Base-by-base conservation (phyloP, 352 stramenopile genomes). In the Globisporangium heterothallicum region DNA sequence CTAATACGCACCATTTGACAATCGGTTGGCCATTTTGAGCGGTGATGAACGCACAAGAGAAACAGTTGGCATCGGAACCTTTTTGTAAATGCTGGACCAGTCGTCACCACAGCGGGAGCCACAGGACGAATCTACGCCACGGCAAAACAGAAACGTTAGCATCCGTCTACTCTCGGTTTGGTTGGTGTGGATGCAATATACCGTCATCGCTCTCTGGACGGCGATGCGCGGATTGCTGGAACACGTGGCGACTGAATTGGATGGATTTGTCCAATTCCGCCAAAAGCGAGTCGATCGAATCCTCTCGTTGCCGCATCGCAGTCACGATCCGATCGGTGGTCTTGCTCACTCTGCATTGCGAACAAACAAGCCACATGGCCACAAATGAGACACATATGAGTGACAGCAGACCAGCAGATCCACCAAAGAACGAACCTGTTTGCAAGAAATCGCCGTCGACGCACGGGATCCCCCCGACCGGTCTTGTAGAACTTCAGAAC, bases 231-330 rank as follows among this genome's bases (percentile, higher is more conserved):
- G 16, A 10, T 5, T 59, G 45, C 42, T 73, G 63, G 45, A 93
- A 93, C 6, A 92, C 62, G 12, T 68, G 73, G 6, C 81, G 79
- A 44, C 81, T 93, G 41, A 88, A 45, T 12, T 26, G 66, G 43
- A 92, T 51, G 1, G 77, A 89, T 14, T 68, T 68, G 43, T 93
- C 82, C 26, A 95, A 85, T 53, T 93, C 77, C 0, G 61, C 70
- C 2, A 95, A 66, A n/a, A 95, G 59, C 5, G 68, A 70, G 54
- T 95, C 84, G 53, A 95, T 85, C 8, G 82, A 93, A 56, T 95
- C 82, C 49, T 88, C 73, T 2, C 71, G 67, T 19, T 72, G 69
- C 13, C 61, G 59, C 66, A 91, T 86, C 6, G 77, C 78, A 4
- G 57, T 44, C 24, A 88, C 65, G 9, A 92, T 57, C 22, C 74